Evolutionary conservation across 257 asterid genomes (phyloP), one percentile per base, ranked within the genome.

Genomic region (Plantago elongata): DNA sequence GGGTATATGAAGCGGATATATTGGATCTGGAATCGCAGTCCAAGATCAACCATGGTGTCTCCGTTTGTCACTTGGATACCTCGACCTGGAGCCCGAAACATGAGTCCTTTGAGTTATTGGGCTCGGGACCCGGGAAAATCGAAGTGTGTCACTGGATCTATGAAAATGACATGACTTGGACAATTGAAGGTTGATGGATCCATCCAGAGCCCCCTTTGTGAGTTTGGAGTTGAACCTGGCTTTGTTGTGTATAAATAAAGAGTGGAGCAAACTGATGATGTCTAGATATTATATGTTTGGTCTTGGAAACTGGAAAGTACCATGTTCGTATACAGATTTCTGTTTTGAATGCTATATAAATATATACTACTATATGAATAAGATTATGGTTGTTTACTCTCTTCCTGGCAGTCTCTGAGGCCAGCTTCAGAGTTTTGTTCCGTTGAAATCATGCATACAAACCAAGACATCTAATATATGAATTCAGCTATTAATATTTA

Each of bases 71-170:
- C 62, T 1, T 91, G 50, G 98, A 91, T 66, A 91, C 96, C 1
- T 68, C 87, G 1, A 1, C 84, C 0, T 91, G 98, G 98, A 83
- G 98, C 77, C 34, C 90, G 22, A 75, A 72, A 17, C 98, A 91
- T 37, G 98, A 96, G 51, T 94, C 98, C 5, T 91, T 91, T 69
- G 1, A 75, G 1, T 82, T 94, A 0, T 65, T 91, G 77, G 96
- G 95, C 45, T 86, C 90, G 3, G 64, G 68, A n/a, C 95, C 98
- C 4, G 96, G 98, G 11, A 75, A 83, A 67, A 88, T 82, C 0
- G 98, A 90, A 70, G 98, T 90, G 0, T 90, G 98, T 75, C 98
- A 90, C 34, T 90, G 96, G 95, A 90, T 90, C 62, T 90, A 85
- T 27, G 86, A 90, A 78, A 82, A 84, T 12, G 98, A 90, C 68